Conservation (phyloP, 176 grass and related monocot genomes). For the Saccharum officinarum region DNA sequence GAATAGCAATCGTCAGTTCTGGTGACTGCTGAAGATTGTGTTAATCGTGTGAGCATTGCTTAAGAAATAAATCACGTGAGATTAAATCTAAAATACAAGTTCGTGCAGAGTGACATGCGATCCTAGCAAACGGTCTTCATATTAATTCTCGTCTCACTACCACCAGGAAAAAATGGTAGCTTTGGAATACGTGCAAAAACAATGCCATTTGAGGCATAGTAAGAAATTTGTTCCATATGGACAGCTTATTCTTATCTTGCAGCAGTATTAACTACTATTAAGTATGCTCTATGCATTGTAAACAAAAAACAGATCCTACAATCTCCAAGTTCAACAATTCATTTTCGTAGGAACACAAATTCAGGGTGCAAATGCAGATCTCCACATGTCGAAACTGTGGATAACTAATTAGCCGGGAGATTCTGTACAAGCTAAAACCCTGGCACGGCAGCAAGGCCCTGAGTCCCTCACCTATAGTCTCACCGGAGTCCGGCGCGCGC, state of each 20-base stretch:
- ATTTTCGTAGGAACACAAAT: not conserved
- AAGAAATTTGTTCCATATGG: not conserved
- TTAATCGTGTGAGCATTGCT: not conserved
- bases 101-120: not conserved
- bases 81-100: not conserved
- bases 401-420: not conserved
- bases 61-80: not conserved
- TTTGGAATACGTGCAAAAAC: not conserved
- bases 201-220: not conserved
- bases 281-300: not conserved
- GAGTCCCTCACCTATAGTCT: constrained; percentile 16
- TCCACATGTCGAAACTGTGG: not conserved
- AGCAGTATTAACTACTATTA: not conserved
- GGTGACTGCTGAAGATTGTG: not conserved
- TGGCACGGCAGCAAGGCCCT: not conserved
- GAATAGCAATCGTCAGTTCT: not conserved
- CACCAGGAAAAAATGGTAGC: not conserved
- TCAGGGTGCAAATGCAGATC: not conserved
- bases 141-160: too few species aligned
- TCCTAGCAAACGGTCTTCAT: not conserved
- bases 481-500: constrained; percentile 4
- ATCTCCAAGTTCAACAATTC: not conserved
- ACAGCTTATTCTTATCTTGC: too few species aligned
- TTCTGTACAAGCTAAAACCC: not conserved
- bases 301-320: not conserved